phyloP scores from a whole-genome alignment of 192 early-diverging fungal species.

The Gorgonomyces haynaldii region DNA sequence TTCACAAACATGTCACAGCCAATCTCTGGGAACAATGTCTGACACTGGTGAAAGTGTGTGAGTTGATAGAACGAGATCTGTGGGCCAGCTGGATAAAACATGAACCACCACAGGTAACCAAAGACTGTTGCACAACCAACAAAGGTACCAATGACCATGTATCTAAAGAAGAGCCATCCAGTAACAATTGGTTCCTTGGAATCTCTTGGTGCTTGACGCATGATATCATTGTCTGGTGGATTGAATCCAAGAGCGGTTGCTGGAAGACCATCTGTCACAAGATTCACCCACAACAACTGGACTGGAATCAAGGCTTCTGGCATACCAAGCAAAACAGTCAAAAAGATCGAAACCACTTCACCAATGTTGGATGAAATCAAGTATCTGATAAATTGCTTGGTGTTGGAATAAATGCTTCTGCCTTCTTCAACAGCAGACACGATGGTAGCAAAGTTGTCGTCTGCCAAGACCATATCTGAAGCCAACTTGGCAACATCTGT shows the following conservation, averaged over 20 bases:
- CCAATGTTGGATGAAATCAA: conserved; percentile 97
- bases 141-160: conserved; percentile 82
- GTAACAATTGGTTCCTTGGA: conserved; percentile 81
- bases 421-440: conserved; percentile 96
- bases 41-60: conserved; percentile 89
- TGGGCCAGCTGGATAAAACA: conserved; percentile 83
- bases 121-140: conserved; percentile 89
- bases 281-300: conserved; percentile 96
- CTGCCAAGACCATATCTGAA: conserved; percentile 94
- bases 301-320: conserved; percentile 97
- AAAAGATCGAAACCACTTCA: conserved; percentile 94
- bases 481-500: conserved; percentile 98
- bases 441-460: conserved; percentile 99
- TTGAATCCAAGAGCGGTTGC: conserved; percentile 98
- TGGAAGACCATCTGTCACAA: conserved; percentile 95
- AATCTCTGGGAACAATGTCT: conserved; percentile 73
- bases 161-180: conserved; percentile 90
- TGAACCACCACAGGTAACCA: conserved; percentile 98
- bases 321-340: conserved; percentile 92
- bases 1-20: conserved; percentile 88
- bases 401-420: conserved; percentile 96
- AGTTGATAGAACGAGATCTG: conserved; percentile 80
- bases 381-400: conserved; percentile 98
- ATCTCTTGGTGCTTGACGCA: conserved; percentile 79
- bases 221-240: conserved; percentile 92